Percentiles rank a stretch among this genome's conserved stretches.
Evolutionary conservation across 108 stramenopile species (phyloP).

Genomic region (Epipyxis sp.): DNA sequence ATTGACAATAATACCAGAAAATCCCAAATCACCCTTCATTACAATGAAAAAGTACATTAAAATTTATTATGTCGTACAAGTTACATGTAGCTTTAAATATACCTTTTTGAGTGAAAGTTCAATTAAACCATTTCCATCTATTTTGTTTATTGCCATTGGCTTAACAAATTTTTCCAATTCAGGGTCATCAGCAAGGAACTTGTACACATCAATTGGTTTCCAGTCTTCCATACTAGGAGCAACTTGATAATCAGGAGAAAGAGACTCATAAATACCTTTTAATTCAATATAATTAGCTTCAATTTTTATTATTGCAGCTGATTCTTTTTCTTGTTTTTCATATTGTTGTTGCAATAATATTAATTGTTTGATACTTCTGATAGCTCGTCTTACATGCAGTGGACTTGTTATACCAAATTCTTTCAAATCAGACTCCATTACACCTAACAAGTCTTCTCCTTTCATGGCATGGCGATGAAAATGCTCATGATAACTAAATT

Average conservation of each 20-base stretch:
- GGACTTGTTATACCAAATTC: conserved; percentile 21
- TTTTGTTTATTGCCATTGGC: conserved; percentile 12
- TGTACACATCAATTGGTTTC: conserved; percentile 23
- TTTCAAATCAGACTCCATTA: background rate
- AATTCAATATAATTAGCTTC: conserved; percentile 1
- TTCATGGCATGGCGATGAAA: conserved; percentile 7
- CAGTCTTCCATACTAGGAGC: conserved; percentile 5
- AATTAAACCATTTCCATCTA: conserved; percentile 17
- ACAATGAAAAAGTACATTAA: too few relatives aligned
- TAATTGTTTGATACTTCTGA: background rate
- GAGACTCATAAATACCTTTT: too few relatives aligned
- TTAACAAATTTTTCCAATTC: conserved; percentile 4
- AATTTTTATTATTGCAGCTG: background rate
- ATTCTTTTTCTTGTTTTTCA: background rate
- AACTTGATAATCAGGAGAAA: background rate
- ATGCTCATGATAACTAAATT: background rate
- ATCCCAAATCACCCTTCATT: too few relatives aligned
- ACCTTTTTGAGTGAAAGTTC: background rate
- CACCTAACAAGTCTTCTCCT: conserved; percentile 25
- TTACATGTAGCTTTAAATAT: too few relatives aligned
- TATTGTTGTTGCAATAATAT: background rate
- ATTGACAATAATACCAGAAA: too few relatives aligned
- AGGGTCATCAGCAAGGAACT: background rate
- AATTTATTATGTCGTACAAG: too few relatives aligned
- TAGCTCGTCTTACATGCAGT: conserved; percentile 10